phyloP scores from a whole-genome alignment of 805 yeast genomes.

The Yamadazyma nakazawae region DNA sequence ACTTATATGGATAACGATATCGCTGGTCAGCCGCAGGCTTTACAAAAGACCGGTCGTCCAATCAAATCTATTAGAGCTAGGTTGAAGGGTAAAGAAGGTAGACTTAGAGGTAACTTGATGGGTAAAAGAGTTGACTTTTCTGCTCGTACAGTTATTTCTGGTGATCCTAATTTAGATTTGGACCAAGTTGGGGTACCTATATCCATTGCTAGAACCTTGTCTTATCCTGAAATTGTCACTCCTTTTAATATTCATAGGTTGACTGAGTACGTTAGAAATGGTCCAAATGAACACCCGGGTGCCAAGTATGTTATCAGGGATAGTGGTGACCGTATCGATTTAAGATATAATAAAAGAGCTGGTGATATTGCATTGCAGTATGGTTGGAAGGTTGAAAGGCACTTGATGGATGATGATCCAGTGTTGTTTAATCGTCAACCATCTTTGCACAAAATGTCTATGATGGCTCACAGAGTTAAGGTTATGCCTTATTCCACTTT shows the following conservation, averaged over 20 bases:
- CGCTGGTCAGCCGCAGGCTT: conserved; percentile 99
- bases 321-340: conserved; percentile 97
- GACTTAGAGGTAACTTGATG: conserved; percentile 97
- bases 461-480: conserved; percentile 99
- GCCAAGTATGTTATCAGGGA: conserved; percentile 98
- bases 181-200: conserved; percentile 99
- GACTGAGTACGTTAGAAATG: conserved; percentile 92
- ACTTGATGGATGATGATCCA: conserved; percentile 95
- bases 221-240: conserved; percentile 97
- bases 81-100: conserved; percentile 98
- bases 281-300: conserved; percentile 99
- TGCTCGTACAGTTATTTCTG: conserved; percentile 98
- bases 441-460: conserved; percentile 97
- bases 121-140: conserved; percentile 99
- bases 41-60: conserved; percentile 98
- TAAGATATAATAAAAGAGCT: conserved; percentile 94
- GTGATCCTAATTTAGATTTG: conserved; percentile 95
- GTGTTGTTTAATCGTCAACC: conserved; percentile 99
- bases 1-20: conserved; percentile 99
- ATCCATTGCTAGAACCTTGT: conserved; percentile 90
- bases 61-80: conserved; percentile 99
- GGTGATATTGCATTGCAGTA: conserved; percentile 97
- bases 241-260: conserved; percentile 94
- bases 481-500: conserved; percentile 99
- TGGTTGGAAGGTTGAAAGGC: conserved; percentile 99